phyloP scores from a whole-genome alignment of 805 yeast genomes.

The Schwanniomyces occidentalis region DNA sequence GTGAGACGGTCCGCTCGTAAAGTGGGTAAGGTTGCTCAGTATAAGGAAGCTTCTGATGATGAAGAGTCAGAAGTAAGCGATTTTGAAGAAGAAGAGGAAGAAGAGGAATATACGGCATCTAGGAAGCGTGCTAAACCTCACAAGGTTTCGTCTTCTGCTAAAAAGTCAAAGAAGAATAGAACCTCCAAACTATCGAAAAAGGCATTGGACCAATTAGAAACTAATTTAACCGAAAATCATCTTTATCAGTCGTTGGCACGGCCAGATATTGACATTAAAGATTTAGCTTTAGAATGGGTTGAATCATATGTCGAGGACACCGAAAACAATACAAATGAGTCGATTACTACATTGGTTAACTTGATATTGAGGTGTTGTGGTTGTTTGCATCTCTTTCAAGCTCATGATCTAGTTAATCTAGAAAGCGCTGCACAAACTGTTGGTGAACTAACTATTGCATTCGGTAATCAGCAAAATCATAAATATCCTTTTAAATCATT shows the following conservation, averaged over 20 bases:
- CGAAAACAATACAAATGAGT: conserved; percentile 26
- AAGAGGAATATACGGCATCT: conserved; percentile 4
- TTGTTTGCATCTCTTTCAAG: conserved; percentile 61
- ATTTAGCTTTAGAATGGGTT: conserved; percentile 41
- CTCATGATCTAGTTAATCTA: conserved; percentile 71
- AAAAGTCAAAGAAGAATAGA: conserved; percentile 1
- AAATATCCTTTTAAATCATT: conserved; percentile 64
- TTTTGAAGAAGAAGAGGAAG: conserved; percentile 4
- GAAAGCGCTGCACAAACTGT: conserved; percentile 75
- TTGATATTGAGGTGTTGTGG: conserved; percentile 72
- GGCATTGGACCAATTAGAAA: conserved; percentile 16
- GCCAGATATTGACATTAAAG: conserved; percentile 30
- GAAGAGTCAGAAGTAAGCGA: conserved; percentile 9
- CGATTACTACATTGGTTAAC: conserved; percentile 66
- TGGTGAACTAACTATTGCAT: conserved; percentile 65
- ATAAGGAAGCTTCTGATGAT: conserved; percentile 11
- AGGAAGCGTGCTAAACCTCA: conserved; percentile 6
- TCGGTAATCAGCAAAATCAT: conserved; percentile 59
- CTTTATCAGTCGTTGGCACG: conserved; percentile 31
- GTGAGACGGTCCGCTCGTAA: conserved; percentile 11
- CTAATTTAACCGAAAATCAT: conserved; percentile 29
- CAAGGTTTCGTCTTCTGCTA: not conserved
- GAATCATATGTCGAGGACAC: conserved; percentile 27
- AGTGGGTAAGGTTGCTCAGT: conserved; percentile 5
- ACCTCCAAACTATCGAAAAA: conserved; percentile 3